phyloP scores from a whole-genome alignment of 306 rosid genomes.

The Alnus rubra region DNA sequence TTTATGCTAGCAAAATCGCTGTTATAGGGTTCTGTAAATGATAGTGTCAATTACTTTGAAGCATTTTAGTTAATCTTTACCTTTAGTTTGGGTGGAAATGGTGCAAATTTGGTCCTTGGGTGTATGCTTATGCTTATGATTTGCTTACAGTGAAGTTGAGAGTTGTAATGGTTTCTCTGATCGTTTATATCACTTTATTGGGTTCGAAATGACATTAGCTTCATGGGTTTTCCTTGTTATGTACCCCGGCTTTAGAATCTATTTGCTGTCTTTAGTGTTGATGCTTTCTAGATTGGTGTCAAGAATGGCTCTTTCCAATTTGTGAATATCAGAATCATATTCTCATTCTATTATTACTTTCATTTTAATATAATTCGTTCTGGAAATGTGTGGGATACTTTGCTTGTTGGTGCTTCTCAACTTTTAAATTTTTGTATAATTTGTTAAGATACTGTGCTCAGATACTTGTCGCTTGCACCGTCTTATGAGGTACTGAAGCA shows the following conservation, averaged over 20 bases:
- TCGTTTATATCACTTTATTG: slow-evolving; percentile 1
- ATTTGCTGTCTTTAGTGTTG: background rate
- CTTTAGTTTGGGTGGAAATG: background rate
- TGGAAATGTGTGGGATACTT: background rate
- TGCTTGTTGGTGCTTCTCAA: background rate
- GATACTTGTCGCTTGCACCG: background rate
- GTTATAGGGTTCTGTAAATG: background rate
- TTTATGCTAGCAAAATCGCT: background rate
- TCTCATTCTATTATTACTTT: background rate
- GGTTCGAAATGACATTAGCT: background rate
- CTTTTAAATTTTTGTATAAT: background rate
- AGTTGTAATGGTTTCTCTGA: background rate
- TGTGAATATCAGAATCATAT: slow-evolving; percentile 7
- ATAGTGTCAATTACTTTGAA: background rate
- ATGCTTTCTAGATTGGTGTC: slow-evolving; percentile 5
- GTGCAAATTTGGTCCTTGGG: background rate
- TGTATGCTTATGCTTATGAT: background rate
- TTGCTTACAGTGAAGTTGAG: background rate
- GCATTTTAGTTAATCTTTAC: background rate
- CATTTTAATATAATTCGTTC: background rate
- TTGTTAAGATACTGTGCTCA: background rate
- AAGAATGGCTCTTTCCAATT: slow-evolving; percentile 10
- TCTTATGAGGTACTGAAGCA: background rate
- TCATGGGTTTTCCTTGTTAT: background rate
- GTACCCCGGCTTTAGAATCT: background rate